Conservation (phyloP, 495 filamentous ascomycete genomes). For the Annulohypoxylon maeteangense region DNA sequence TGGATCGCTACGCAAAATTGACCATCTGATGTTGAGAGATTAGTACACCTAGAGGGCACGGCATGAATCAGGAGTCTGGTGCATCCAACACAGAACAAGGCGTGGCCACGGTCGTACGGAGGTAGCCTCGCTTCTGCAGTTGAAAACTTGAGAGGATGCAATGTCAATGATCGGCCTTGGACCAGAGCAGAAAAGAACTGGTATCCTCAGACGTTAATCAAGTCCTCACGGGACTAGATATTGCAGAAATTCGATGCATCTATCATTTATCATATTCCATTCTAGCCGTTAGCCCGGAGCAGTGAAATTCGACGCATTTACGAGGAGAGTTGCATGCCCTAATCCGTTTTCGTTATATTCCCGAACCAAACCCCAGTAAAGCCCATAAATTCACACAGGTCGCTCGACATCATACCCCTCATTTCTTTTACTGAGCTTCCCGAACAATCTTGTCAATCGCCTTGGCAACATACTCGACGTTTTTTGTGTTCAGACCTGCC, state of each 20-base stretch:
- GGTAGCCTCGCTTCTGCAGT: conserved; percentile 1
- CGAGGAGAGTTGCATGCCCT: conserved; percentile 24
- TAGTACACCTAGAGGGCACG: conserved; percentile 13
- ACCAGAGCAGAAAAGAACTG: background rate
- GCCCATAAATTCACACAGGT: conserved; percentile 10
- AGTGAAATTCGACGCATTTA: conserved; percentile 23
- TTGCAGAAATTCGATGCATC: conserved; percentile 1
- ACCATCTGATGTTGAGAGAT: conserved; percentile 4
- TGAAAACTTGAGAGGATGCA: background rate
- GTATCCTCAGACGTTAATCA: background rate
- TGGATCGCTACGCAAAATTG: conserved; percentile 12
- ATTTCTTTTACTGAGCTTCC: conserved; percentile 55
- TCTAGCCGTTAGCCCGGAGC: conserved; percentile 23
- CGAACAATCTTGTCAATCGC: conserved; percentile 88
- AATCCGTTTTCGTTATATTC: conserved; percentile 26
- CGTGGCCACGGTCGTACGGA: conserved; percentile 1
- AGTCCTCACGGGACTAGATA: background rate
- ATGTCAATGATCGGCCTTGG: background rate
- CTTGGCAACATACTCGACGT: conserved; percentile 91
- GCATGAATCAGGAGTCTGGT: background rate
- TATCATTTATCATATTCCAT: conserved; percentile 18
- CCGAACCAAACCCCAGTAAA: conserved; percentile 25
- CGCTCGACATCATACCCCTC: conserved; percentile 3
- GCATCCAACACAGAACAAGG: background rate
- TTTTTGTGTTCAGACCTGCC: conserved; percentile 91